Conservation (phyloP, 2,329 filamentous ascomycete genomes). For the Stromatinia cepivora region DNA sequence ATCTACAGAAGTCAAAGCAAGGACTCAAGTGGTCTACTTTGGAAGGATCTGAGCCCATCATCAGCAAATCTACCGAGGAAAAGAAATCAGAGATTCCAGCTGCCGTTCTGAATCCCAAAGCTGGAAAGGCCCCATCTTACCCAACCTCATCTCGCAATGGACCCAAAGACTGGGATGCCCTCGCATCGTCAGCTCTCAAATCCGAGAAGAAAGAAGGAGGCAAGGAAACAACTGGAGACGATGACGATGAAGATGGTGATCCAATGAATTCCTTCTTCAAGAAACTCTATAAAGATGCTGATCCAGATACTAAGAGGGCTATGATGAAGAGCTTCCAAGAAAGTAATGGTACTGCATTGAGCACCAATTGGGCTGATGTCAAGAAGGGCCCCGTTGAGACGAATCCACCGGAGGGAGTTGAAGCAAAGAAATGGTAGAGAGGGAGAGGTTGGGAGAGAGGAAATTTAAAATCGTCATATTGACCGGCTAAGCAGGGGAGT, state of each 20-base stretch:
- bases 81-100: conserved; percentile 20
- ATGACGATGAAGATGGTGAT: conserved; percentile 59
- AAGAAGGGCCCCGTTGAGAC: conserved; percentile 70
- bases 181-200: conserved; percentile 47
- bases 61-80: conserved; percentile 14
- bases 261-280: conserved; percentile 86
- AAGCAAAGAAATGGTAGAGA: conserved; percentile 63
- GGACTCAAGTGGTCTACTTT: conserved; percentile 45
- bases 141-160: conserved; percentile 83
- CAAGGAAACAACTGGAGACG: conserved; percentile 31
- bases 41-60: conserved; percentile 35
- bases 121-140: conserved; percentile 60
- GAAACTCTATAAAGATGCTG: conserved; percentile 74
- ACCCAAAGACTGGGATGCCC: conserved; percentile 88
- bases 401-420: conserved; percentile 72
- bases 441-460: neutral
- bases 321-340: conserved; percentile 98
- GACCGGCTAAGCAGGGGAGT: neutral
- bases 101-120: conserved; percentile 28
- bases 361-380: conserved; percentile 89
- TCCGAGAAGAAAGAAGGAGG: conserved; percentile 36
- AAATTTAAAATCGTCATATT: too few relatives aligned
- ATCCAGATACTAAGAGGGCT: conserved; percentile 78
- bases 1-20: conserved; percentile 63
- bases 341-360: conserved; percentile 89